These are phyloP conservation scores for Globisporangium megalacanthum DNA, from an alignment of 352 stramenopile genomes.

Conservation along the genomic window DNA sequence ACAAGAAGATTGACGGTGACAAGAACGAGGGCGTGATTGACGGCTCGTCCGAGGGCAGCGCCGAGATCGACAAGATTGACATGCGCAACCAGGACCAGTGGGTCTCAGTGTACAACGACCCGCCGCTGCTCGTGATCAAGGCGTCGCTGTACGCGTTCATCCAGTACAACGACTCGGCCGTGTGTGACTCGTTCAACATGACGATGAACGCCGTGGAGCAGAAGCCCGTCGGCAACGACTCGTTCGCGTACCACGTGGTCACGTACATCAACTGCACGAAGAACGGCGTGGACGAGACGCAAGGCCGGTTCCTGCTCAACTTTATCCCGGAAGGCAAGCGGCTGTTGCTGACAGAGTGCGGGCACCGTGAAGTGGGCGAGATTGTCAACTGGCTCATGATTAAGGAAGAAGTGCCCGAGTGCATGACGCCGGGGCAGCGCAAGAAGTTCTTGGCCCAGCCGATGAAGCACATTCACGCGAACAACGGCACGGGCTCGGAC, in stretches of 20 bases:
- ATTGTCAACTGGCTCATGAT: constrained; percentile 87
- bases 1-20: constrained; percentile 70
- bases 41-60: constrained; percentile 65
- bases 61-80: constrained; percentile 85
- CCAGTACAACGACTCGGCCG: constrained; percentile 74
- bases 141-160: constrained; percentile 84
- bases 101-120: constrained; percentile 81
- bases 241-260: constrained; percentile 78
- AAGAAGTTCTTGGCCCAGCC: constrained; percentile 79
- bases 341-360: constrained; percentile 73
- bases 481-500: constrained; percentile 44
- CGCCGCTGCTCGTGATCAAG: constrained; percentile 76
- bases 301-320: constrained; percentile 79
- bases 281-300: constrained; percentile 61
- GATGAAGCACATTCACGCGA: constrained; percentile 84
- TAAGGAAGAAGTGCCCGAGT: constrained; percentile 73
- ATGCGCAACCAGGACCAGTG: constrained; percentile 63
- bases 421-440: constrained; percentile 73
- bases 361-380: constrained; percentile 76
- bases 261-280: constrained; percentile 85
- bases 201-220: constrained; percentile 82
- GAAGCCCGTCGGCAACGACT: constrained; percentile 65
- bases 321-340: constrained; percentile 78
- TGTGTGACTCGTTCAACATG: constrained; percentile 86
- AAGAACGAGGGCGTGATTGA: constrained; percentile 77